Percentiles rank a stretch among this genome's conserved stretches.
These are phyloP conservation scores for Bipolaris victoriae DNA, from an alignment of 2,329 filamentous ascomycete species.

Conservation along the genomic window DNA sequence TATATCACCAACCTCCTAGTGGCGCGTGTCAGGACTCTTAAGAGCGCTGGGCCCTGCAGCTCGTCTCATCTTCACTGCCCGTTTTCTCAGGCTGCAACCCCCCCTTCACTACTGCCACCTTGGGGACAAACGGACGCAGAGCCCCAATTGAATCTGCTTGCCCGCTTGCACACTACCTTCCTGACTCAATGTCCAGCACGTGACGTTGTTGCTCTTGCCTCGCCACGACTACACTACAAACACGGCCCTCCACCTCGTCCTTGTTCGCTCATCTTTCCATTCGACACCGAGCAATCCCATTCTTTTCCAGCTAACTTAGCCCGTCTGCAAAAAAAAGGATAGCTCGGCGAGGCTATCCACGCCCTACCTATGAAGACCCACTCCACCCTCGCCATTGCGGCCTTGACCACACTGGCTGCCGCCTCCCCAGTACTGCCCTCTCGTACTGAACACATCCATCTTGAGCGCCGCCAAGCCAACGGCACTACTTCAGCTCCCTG, in stretches of 20 bases:
- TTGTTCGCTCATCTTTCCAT: background rate
- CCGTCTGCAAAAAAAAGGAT: background rate
- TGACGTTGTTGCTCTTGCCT: background rate
- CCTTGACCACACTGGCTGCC: conserved; percentile 27
- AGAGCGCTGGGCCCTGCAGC: conserved; percentile 1
- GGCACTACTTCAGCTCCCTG: conserved; percentile 35
- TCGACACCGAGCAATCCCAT: background rate
- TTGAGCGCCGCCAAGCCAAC: conserved; percentile 29
- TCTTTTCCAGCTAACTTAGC: conserved; percentile 1
- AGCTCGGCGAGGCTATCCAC: background rate
- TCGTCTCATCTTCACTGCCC: conserved; percentile 1
- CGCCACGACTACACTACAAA: background rate
- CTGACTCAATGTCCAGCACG: background rate
- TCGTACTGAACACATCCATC: conserved; percentile 19
- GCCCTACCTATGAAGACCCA: conserved; percentile 29
- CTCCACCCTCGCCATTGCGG: conserved; percentile 29
- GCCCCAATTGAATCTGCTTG: background rate
- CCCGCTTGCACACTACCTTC: conserved; percentile 2
- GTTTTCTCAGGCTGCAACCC: background rate
- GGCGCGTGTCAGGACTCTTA: conserved; percentile 10
- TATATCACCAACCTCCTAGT: conserved; percentile 11
- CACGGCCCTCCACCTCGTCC: background rate
- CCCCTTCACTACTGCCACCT: background rate
- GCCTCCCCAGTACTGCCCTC: conserved; percentile 35
- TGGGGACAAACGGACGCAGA: background rate